Conservation (phyloP, 257 asterid species). For the Solanum clarkiae region DNA sequence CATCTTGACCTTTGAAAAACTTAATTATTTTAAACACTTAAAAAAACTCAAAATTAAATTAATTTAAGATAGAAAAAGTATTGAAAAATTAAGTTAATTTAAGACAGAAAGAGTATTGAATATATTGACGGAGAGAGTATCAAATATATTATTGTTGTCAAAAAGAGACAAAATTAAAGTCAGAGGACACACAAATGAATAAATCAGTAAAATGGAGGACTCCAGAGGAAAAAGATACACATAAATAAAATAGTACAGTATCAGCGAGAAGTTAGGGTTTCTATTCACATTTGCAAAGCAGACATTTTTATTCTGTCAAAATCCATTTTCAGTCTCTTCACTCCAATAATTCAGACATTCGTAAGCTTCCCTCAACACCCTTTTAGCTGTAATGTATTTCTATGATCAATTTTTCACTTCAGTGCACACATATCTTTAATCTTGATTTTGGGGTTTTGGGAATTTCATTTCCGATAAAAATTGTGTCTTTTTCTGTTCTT, state of each 20-base stretch:
- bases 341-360: background rate
- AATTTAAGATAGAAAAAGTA: too few species aligned
- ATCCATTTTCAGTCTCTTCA: constrained; percentile 1
- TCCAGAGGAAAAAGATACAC: constrained; percentile 9
- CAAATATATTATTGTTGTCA: background rate
- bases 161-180: background rate
- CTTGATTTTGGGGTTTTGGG: background rate
- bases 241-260: constrained; percentile 7
- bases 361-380: background rate
- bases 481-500: background rate
- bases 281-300: constrained; percentile 13
- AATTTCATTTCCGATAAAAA: background rate
- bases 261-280: constrained; percentile 77
- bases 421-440: background rate
- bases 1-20: too few species aligned
- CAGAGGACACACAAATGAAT: background rate
- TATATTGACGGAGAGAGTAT: too few species aligned
- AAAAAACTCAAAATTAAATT: too few species aligned
- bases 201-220: constrained; percentile 9
- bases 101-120: too few species aligned
- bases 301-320: background rate
- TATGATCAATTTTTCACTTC: background rate
- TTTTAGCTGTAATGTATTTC: background rate
- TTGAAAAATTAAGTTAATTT: too few species aligned
- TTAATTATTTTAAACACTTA: too few species aligned